Evolutionary conservation across 164 flowering plant genomes (phyloP).

Genomic region (Magnolia kwangsiensis): DNA sequence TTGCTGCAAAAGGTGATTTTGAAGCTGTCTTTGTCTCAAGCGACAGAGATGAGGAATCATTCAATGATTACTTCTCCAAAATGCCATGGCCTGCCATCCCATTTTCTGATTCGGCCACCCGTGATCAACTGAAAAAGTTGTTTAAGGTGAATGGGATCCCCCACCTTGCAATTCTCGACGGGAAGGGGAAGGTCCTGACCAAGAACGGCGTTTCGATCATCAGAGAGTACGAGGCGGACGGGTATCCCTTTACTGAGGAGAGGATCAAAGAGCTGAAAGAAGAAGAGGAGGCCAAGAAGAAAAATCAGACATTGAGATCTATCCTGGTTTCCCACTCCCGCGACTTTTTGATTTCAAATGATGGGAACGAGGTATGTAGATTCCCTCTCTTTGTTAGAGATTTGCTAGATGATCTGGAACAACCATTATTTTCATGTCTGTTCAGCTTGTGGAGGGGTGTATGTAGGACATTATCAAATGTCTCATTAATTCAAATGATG

Average conservation of each 20-base stretch:
- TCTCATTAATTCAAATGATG: background rate
- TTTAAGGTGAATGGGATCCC: conserved; percentile 60
- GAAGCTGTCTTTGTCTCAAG: conserved; percentile 54
- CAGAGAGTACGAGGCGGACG: conserved; percentile 49
- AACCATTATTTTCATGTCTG: too few species aligned
- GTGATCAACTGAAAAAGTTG: conserved; percentile 26
- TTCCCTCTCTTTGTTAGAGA: background rate
- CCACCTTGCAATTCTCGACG: conserved; percentile 54
- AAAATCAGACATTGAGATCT: conserved; percentile 51
- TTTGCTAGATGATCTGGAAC: too few species aligned
- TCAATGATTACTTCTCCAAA: conserved; percentile 49
- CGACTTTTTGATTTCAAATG: conserved; percentile 40
- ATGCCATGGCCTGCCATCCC: conserved; percentile 92
- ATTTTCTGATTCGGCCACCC: conserved; percentile 51
- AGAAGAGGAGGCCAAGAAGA: conserved; percentile 47
- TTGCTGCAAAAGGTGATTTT: conserved; percentile 39
- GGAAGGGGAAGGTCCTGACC: conserved; percentile 36
- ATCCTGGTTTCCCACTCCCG: conserved; percentile 45
- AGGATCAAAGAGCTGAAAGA: conserved; percentile 42
- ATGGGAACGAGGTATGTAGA: conserved; percentile 36
- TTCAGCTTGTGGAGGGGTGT: too few species aligned
- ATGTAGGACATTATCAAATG: too few species aligned
- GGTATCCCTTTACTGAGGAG: conserved; percentile 52
- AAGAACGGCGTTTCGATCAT: conserved; percentile 37
- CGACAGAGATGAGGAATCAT: conserved; percentile 55